phyloP scores from a whole-genome alignment of 2,329 filamentous ascomycete species.

The Sclerotinia trifoliorum region DNA sequence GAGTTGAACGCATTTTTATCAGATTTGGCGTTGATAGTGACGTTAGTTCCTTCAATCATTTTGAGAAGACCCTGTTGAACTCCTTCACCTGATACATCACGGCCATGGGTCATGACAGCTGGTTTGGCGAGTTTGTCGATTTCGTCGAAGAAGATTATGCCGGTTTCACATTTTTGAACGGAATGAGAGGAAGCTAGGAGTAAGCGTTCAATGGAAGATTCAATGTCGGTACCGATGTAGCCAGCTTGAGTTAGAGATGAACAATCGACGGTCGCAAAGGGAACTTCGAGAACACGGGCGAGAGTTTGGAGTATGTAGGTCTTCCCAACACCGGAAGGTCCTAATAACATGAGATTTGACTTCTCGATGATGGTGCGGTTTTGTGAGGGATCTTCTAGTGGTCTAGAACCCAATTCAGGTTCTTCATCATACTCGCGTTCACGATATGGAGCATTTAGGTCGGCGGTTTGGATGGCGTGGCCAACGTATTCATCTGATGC shows the following conservation, averaged over 20 bases:
- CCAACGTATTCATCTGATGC: slow-evolving; percentile 55
- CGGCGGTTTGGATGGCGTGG: slow-evolving; percentile 42
- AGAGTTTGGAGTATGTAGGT: slow-evolving; percentile 86
- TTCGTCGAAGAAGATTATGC: slow-evolving; percentile 94
- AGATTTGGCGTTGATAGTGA: slow-evolving; percentile 87
- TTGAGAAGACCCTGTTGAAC: slow-evolving; percentile 95
- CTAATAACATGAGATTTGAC: slow-evolving; percentile 87
- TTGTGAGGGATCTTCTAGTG: slow-evolving; percentile 22
- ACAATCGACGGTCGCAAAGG: slow-evolving; percentile 93
- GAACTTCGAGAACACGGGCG: slow-evolving; percentile 88
- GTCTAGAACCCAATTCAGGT: slow-evolving; percentile 30
- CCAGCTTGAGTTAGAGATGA: slow-evolving; percentile 95
- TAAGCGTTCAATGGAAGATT: slow-evolving; percentile 87
- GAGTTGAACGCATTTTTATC: slow-evolving; percentile 44
- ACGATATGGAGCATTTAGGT: slow-evolving; percentile 30
- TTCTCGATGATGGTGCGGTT: slow-evolving; percentile 66
- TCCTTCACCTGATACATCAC: slow-evolving; percentile 93
- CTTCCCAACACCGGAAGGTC: slow-evolving; percentile 93
- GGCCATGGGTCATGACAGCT: slow-evolving; percentile 72
- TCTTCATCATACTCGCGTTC: slow-evolving; percentile 23
- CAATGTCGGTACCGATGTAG: slow-evolving; percentile 98
- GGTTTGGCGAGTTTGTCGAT: slow-evolving; percentile 95
- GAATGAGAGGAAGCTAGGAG: slow-evolving; percentile 90
- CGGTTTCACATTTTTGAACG: slow-evolving; percentile 77
- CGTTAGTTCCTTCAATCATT: slow-evolving; percentile 91